Conservation (phyloP, 2,329 filamentous ascomycete species). For the Talaromyces piceae region DNA sequence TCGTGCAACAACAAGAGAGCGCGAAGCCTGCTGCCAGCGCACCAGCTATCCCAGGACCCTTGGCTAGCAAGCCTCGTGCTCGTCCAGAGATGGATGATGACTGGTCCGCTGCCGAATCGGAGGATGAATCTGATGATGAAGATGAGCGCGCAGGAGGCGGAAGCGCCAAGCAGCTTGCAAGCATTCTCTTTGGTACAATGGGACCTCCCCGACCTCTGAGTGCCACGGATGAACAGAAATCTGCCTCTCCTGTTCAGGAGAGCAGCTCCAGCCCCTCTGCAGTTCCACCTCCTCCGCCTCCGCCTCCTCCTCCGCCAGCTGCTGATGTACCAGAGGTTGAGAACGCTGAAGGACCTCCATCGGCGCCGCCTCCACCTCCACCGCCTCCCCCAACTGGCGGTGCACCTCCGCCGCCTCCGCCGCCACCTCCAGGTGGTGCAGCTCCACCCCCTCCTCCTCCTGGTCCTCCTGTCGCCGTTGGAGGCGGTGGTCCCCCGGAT, state of each 20-base stretch:
- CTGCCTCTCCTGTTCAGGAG: slow-evolving; percentile 43
- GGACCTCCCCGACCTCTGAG: slow-evolving; percentile 82
- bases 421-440: slow-evolving; percentile 18
- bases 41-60: slow-evolving; percentile 38
- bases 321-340: slow-evolving; percentile 25
- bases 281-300: slow-evolving; percentile 25
- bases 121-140: slow-evolving; percentile 63
- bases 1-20: slow-evolving; percentile 53
- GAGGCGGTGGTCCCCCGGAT: slow-evolving; percentile 42
- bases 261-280: slow-evolving; percentile 23
- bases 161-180: slow-evolving; percentile 84
- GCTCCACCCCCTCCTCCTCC: slow-evolving; percentile 22
- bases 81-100: slow-evolving; percentile 55
- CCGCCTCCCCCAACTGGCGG: slow-evolving; percentile 37
- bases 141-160: slow-evolving; percentile 72
- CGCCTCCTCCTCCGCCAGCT: slow-evolving; percentile 27
- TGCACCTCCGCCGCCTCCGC: slow-evolving; percentile 24
- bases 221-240: slow-evolving; percentile 60
- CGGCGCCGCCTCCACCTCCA: slow-evolving; percentile 32
- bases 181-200: slow-evolving; percentile 95
- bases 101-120: slow-evolving; percentile 74
- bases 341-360: slow-evolving; percentile 18
- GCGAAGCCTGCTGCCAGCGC: slow-evolving; percentile 48
- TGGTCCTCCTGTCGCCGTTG: slow-evolving; percentile 36
- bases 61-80: slow-evolving; percentile 44